phyloP scores from a whole-genome alignment of 306 rosid species.

The Erythrophleum fordii region DNA sequence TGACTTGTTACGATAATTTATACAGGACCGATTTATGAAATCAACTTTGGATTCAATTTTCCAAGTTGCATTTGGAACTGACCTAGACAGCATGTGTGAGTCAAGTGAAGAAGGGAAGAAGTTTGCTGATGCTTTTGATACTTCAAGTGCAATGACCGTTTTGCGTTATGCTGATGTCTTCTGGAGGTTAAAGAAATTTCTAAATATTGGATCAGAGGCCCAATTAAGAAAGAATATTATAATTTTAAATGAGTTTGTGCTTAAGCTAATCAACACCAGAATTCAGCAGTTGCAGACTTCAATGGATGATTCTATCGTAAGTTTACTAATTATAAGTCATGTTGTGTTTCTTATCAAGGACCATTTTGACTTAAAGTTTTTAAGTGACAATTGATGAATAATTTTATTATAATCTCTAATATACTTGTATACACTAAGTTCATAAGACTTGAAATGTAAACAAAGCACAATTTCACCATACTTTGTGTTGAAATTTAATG shows the following conservation, averaged over 20 bases:
- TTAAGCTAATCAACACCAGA: slow-evolving; percentile 58
- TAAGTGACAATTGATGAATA: background rate
- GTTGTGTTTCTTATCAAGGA: background rate
- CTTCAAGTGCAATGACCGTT: slow-evolving; percentile 61
- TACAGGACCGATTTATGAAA: slow-evolving; percentile 67
- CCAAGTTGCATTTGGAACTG: slow-evolving; percentile 80
- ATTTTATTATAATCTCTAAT: background rate
- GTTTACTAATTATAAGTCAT: slow-evolving; percentile 34
- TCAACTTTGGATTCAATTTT: slow-evolving; percentile 74
- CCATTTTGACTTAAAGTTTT: background rate
- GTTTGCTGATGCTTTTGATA: slow-evolving; percentile 65
- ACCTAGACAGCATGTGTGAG: slow-evolving; percentile 82
- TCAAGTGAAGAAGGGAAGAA: slow-evolving; percentile 74
- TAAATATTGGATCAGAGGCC: slow-evolving; percentile 76
- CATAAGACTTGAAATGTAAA: background rate
- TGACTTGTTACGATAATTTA: background rate
- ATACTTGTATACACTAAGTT: background rate
- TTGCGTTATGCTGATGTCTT: slow-evolving; percentile 69
- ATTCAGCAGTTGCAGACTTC: slow-evolving; percentile 54
- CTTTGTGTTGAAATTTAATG: background rate
- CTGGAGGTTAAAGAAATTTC: slow-evolving; percentile 75
- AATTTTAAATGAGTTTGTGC: slow-evolving; percentile 56
- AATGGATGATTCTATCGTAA: slow-evolving; percentile 50
- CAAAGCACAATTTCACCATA: background rate
- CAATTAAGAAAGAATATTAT: slow-evolving; percentile 43